Evolutionary conservation across 306 rosid genomes (phyloP).

Genomic region (Rosa multiflora): DNA sequence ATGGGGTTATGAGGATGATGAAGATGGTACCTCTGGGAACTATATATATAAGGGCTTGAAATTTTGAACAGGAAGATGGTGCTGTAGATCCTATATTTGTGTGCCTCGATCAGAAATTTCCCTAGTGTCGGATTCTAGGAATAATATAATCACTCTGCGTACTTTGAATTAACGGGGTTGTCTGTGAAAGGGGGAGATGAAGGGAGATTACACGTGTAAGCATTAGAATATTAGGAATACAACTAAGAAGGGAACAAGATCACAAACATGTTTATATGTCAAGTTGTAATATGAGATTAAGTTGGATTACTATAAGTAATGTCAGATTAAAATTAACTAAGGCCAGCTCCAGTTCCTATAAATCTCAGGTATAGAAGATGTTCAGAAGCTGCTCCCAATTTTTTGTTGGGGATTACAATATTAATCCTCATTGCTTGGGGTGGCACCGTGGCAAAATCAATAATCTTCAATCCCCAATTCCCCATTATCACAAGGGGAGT

Average conservation of each 20-base stretch:
- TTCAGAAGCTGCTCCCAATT: slow-evolving; percentile 31
- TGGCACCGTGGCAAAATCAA: not conserved
- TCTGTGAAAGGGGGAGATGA: slow-evolving; percentile 38
- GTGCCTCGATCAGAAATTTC: slow-evolving; percentile 57
- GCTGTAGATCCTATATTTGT: slow-evolving; percentile 37
- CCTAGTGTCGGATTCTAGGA: slow-evolving; percentile 33
- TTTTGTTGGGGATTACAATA: not conserved
- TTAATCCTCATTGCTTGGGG: not conserved
- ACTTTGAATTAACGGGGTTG: slow-evolving; percentile 39
- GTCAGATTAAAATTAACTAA: not conserved
- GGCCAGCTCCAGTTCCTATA: slow-evolving; percentile 15
- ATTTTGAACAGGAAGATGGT: slow-evolving; percentile 1
- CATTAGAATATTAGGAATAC: slow-evolving; percentile 48
- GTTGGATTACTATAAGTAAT: not conserved
- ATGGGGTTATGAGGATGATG: slow-evolving; percentile 13
- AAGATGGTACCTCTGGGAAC: slow-evolving; percentile 22
- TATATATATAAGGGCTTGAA: slow-evolving; percentile 20
- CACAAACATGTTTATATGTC: slow-evolving; percentile 49
- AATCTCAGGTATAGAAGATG: slow-evolving; percentile 32
- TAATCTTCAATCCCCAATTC: not conserved
- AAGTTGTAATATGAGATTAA: slow-evolving; percentile 25
- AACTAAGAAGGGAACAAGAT: slow-evolving; percentile 71
- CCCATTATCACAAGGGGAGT: not conserved
- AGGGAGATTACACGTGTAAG: slow-evolving; percentile 38
- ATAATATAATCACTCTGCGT: slow-evolving; percentile 13